phyloP scores from a whole-genome alignment of 495 filamentous ascomycete genomes.

The Aspergillus taichungensis region DNA sequence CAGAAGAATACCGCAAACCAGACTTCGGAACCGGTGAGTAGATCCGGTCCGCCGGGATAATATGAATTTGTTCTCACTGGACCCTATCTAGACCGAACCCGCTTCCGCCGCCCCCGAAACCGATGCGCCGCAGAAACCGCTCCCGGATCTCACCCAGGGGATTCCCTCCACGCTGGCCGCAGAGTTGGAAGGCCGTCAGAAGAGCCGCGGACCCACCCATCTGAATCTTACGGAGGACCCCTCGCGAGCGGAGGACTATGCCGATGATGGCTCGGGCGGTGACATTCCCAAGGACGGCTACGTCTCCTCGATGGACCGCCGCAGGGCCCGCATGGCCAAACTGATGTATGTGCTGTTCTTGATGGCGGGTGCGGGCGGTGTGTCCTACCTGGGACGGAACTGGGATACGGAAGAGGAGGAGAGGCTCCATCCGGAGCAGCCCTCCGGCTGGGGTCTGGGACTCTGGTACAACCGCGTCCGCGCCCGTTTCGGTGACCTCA shows the following conservation, averaged over 20 bases:
- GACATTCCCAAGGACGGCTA: slow-evolving; percentile 77
- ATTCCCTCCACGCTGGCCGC: slow-evolving; percentile 75
- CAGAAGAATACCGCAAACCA: slow-evolving; percentile 27
- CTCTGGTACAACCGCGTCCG: slow-evolving; percentile 71
- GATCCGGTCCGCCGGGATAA: slow-evolving; percentile 1
- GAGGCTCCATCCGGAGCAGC: slow-evolving; percentile 53
- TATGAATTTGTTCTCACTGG: slow-evolving; percentile 5
- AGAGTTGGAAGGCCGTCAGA: slow-evolving; percentile 54
- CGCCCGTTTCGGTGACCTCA: slow-evolving; percentile 61
- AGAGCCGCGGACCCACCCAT: slow-evolving; percentile 31
- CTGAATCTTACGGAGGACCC: slow-evolving; percentile 54
- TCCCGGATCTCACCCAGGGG: slow-evolving; percentile 84
- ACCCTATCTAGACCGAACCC: slow-evolving; percentile 19
- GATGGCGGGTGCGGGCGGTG: slow-evolving; percentile 40
- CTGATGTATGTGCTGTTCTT: slow-evolving; percentile 51
- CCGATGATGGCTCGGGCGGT: slow-evolving; percentile 39
- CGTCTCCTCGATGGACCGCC: slow-evolving; percentile 79
- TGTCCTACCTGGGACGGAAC: slow-evolving; percentile 70
- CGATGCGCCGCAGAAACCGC: slow-evolving; percentile 35
- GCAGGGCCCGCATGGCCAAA: slow-evolving; percentile 61
- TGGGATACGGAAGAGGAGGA: slow-evolving; percentile 72
- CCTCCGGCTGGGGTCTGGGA: slow-evolving; percentile 62
- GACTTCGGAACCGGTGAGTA: slow-evolving; percentile 19
- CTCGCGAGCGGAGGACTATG: slow-evolving; percentile 36
- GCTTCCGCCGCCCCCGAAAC: slow-evolving; percentile 17